These are phyloP conservation scores for Spizellomyces punctatus DNA, from an alignment of 192 early-diverging fungal species.

Conservation along the genomic window DNA sequence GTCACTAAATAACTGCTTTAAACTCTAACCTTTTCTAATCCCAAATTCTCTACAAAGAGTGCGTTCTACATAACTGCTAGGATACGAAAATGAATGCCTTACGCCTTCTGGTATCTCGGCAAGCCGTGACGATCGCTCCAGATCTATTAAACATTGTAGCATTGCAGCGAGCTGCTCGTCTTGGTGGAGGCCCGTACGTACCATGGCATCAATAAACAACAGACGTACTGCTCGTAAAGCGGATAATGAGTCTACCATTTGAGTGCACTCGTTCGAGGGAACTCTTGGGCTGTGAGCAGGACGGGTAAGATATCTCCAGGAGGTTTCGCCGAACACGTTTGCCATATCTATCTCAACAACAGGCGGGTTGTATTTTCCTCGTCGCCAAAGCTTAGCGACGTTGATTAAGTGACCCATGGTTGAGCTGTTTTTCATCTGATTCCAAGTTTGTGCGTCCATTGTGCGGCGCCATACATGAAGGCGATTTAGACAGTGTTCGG, in stretches of 20 bases:
- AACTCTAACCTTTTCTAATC: neutral
- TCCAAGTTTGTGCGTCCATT: constrained; percentile 27
- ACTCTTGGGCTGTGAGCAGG: neutral
- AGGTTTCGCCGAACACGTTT: neutral
- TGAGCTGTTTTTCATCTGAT: constrained; percentile 15
- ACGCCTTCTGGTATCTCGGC: neutral
- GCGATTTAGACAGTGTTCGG: constrained; percentile 35
- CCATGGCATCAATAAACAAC: constrained; percentile 26
- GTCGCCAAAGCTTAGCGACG: constrained; percentile 8
- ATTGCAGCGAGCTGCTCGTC: constrained; percentile 26
- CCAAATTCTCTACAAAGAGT: constrained; percentile 24
- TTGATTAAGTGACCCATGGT: constrained; percentile 17
- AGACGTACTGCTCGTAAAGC: constrained; percentile 8
- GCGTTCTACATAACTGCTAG: neutral
- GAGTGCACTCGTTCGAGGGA: neutral
- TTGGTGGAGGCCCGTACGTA: constrained; percentile 10
- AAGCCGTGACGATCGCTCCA: neutral
- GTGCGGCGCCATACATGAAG: constrained; percentile 40
- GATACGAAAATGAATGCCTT: neutral
- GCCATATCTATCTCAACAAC: constrained; percentile 13
- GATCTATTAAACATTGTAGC: constrained; percentile 18
- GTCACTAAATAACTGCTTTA: too few species aligned
- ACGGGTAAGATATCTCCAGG: neutral
- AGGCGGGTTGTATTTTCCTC: constrained; percentile 2
- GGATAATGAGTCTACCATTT: neutral